These are phyloP conservation scores for Ogataea henricii DNA, from an alignment of 805 yeast genomes.

Conservation along the genomic window DNA sequence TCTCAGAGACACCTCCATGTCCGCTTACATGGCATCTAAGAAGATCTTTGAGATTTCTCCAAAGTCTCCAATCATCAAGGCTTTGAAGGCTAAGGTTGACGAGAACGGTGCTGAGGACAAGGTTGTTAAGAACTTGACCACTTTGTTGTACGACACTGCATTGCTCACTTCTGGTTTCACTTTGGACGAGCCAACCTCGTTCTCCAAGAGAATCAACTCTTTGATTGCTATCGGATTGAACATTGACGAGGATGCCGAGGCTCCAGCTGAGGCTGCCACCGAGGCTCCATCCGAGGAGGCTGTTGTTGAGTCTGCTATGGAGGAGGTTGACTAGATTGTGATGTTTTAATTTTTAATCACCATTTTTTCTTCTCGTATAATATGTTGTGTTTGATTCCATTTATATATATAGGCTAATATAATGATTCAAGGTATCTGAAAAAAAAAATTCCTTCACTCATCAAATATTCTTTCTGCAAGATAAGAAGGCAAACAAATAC, in stretches of 20 bases:
- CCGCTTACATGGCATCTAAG: slow-evolving; percentile 99
- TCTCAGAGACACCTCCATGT: slow-evolving; percentile 97
- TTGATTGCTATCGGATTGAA: slow-evolving; percentile 96
- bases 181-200: slow-evolving; percentile 96
- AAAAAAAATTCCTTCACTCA: too few species aligned
- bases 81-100: slow-evolving; percentile 94
- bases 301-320: slow-evolving; percentile 94
- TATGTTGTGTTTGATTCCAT: background rate
- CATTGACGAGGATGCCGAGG: slow-evolving; percentile 80
- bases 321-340: slow-evolving; percentile 86
- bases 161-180: slow-evolving; percentile 98
- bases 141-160: slow-evolving; percentile 96
- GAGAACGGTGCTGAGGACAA: slow-evolving; percentile 97
- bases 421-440: slow-evolving; percentile 3
- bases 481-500: too few species aligned
- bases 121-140: slow-evolving; percentile 96
- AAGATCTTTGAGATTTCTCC: slow-evolving; percentile 99
- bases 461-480: too few species aligned
- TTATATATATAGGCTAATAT: slow-evolving; percentile 10
- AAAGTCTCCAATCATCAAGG: slow-evolving; percentile 91
- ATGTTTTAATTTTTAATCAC: background rate
- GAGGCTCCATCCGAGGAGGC: slow-evolving; percentile 63
- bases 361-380: background rate
- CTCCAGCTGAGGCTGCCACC: slow-evolving; percentile 41
- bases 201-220: slow-evolving; percentile 97